Base-by-base conservation (phyloP, 352 stramenopile genomes). In the Globisporangium canariense region DNA sequence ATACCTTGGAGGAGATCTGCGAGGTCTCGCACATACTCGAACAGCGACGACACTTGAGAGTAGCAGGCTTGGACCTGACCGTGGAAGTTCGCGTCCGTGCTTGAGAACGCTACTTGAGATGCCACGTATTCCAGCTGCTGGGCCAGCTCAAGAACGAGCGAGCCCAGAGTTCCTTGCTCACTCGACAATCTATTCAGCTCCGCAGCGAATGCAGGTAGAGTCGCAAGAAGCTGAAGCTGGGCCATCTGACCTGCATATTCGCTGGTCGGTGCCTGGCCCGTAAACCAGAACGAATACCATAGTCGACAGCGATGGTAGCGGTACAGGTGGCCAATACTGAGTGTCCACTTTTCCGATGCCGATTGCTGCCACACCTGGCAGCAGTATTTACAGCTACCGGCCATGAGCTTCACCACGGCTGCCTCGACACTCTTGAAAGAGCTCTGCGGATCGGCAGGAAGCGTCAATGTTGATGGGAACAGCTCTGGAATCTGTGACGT, bases 81-180 rank as follows among this genome's bases (percentile, higher is more conserved):
- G 38, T 83, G 72, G 30, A 83, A 70, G 28, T 32, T 73, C 6
- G 62, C 65, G 22, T 71, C 60, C 1, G 56, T 54, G 20, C 38
- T 68, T 36, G 11, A 40, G 11, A 56, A 20, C 22, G 45, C 43
- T n/a, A 80, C 43, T 41, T 73, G 70, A 41, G 74, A 81, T 1
- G 68, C 69, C 40, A 80, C 43, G 57, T 80, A 81, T 51, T 85
- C 77, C 69, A 88, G 62, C 60, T 86, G 77, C 55, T 88, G 77
- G 8, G 73, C 71, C 54, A 83, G 53, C 61, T 86, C 79, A 41
- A 83, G 66, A 18, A 79, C 70, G 4, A 60, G 66, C 14, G 67
- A 69, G 66, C 86, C 66, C 30, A 80, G 36, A 10, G 45, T 34
- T 32, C 49, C 38, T 60, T 82, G 74, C 14, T 86, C 71, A 4